These are phyloP conservation scores for Drechslera avenae DNA, from an alignment of 2,329 filamentous ascomycete species.

Conservation along the genomic window DNA sequence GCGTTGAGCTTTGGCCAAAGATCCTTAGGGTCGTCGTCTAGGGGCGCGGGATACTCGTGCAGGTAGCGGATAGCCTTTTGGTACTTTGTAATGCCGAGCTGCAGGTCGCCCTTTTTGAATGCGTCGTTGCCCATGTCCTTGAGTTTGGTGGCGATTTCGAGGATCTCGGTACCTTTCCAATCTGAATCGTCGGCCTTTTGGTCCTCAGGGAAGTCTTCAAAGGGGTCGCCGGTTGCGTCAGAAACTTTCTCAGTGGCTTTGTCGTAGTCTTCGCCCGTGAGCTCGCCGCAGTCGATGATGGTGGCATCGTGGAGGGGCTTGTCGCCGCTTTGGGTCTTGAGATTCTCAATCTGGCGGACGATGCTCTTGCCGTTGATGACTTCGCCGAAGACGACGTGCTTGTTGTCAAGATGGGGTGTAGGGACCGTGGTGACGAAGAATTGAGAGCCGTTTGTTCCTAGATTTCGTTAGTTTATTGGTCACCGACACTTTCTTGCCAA, in stretches of 20 bases:
- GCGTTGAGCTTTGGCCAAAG: conserved; percentile 70
- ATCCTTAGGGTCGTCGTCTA: conserved; percentile 71
- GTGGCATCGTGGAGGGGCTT: conserved; percentile 73
- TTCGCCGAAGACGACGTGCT: conserved; percentile 97
- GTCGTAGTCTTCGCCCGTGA: conserved; percentile 72
- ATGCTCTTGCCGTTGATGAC: conserved; percentile 92
- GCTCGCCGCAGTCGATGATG: conserved; percentile 78
- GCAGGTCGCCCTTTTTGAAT: conserved; percentile 78
- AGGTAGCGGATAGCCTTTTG: conserved; percentile 90
- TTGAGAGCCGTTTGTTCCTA: conserved; percentile 92
- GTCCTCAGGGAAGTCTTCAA: conserved; percentile 96
- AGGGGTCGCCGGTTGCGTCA: conserved; percentile 84
- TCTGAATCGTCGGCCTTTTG: conserved; percentile 60
- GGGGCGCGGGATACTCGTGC: conserved; percentile 76
- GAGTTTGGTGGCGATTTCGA: conserved; percentile 80
- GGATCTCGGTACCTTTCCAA: conserved; percentile 69
- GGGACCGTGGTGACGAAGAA: conserved; percentile 97
- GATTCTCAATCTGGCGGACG: conserved; percentile 87
- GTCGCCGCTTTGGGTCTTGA: conserved; percentile 74
- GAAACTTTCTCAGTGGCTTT: conserved; percentile 70
- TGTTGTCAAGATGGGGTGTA: conserved; percentile 93
- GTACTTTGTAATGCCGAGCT: conserved; percentile 84
- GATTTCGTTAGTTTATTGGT: conserved; percentile 10
- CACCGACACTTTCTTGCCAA: too few species aligned
- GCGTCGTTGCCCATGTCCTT: conserved; percentile 93